Base-by-base conservation (phyloP, 2,329 filamentous ascomycete genomes). In the Ilyonectria sp. region DNA sequence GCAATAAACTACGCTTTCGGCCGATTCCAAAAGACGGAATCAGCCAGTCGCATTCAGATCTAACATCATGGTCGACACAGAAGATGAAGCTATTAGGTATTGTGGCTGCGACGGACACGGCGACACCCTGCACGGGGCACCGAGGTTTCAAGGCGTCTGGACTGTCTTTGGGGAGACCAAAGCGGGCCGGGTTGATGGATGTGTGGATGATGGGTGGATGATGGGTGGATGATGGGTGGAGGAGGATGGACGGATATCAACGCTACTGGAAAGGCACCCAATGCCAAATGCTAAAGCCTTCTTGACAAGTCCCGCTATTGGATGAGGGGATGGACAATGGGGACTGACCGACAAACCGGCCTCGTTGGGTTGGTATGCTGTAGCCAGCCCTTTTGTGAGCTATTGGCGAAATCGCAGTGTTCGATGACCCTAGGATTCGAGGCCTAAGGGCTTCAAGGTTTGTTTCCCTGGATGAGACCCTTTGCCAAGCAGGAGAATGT, bases 121-220 rank as follows among this genome's bases (percentile, higher is more conserved):
- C 57, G 57, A 56, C 26, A 19, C 37, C 44, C 47, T 53, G 59
- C 54, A 63, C 59, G 54, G 53, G 56, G 63, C 63, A 58, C 53
- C 53, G 19, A 53, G 40, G 52, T 46, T n/a, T 60, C 63, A 50
- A 23, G 54, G 47, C 54, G 58, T 55, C 64, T 56, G 53, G 60
- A 17, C 40, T 62, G 11, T 17, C 6, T 43, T 33, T 31, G 47
- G 49, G 35, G 40, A 64, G 62, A 55, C 44, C 62, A 55, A 31
- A 49, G 49, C 49, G 62, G 56, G 31, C 49, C 56, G 52, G 43
- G 59, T 65, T 56, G 49, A 55, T 55, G 37, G 40, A 17, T n/a
- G 11, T 40, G 58, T 29, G 55, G 40, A 49, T n/a, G 35, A 46
- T 43, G 40, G 49, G n/a, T 44, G 53, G 40, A 49, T n/a, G 35